phyloP scores from a whole-genome alignment of 2,329 filamentous ascomycete genomes.

The Zasmidium cellare region DNA sequence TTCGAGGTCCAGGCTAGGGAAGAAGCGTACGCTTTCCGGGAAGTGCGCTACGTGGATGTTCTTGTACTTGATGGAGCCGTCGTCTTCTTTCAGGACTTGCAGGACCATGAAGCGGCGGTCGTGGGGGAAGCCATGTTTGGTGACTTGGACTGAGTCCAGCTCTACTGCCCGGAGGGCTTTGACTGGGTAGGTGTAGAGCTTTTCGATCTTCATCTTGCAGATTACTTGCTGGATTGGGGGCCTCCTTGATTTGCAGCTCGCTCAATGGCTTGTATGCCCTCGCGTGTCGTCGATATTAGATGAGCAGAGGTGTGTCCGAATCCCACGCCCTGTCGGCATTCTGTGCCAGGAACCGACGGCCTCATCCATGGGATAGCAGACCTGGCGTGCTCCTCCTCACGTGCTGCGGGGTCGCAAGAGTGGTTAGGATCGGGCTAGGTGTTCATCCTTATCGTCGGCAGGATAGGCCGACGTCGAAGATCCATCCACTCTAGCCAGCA shows the following conservation, averaged over 20 bases:
- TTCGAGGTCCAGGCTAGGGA: constrained; percentile 37
- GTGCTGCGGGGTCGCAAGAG: constrained; percentile 5
- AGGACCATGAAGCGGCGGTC: constrained; percentile 48
- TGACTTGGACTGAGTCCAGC: constrained; percentile 40
- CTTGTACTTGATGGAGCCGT: constrained; percentile 29
- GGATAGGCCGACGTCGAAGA: too few relatives aligned
- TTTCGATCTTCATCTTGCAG: constrained; percentile 27
- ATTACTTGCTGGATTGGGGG: neutral
- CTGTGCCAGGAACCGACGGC: neutral
- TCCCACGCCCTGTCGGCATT: neutral
- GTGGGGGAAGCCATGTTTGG: constrained; percentile 46
- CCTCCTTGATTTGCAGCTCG: neutral
- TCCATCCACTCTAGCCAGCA: neutral
- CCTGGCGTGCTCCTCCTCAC: neutral
- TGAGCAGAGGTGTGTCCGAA: neutral
- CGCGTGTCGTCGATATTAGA: neutral
- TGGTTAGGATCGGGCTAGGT: neutral
- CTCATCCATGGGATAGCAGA: neutral
- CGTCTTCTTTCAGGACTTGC: constrained; percentile 34
- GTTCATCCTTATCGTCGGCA: neutral
- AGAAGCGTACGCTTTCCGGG: constrained; percentile 44
- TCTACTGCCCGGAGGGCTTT: constrained; percentile 46
- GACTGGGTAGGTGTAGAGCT: constrained; percentile 51
- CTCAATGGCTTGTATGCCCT: neutral
- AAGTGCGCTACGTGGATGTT: constrained; percentile 46